Evolutionary conservation across 2,329 filamentous ascomycete species (phyloP), one percentile per base, ranked within the genome.

Genomic region (Hypocrella siamensis): DNA sequence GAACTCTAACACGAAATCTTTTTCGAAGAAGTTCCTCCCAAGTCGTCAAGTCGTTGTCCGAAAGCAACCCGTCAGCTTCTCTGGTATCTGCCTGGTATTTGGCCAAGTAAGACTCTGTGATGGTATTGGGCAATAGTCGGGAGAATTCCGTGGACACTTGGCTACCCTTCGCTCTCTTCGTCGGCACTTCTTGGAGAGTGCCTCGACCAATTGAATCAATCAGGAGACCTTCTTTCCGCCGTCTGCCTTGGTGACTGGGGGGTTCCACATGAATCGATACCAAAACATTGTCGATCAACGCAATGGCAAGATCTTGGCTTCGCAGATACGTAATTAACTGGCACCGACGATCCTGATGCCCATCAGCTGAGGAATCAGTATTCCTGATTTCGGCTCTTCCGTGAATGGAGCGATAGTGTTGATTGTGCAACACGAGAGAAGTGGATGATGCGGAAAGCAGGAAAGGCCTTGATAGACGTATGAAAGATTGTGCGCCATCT

Each of bases 171-270:
- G 34, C 36, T 29, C 46, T 53, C 38, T 58, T 57, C 5, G 46
- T 32, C 14, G 49, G 40, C 25, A 56, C 41, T 40, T 58, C 56
- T 4, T 56, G 44, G 9, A 54, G 51, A 2, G 60, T 56, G 3
- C 77, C 79, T 37, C 75, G 75, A 2, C 79, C 77, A 33, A 86
- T 70, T 0, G 79, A 79, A 46, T 86, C 79, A 21, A 81, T 77
- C 17, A 86, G 56, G 6, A 81, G 59, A 7, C 77, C 75, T 31
- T 71, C 65, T 25, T 66, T 66, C 24, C 67, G 60, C 51, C 70
- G 67, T 39, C 61, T 67, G 36, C 61, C 60, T n/a, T 67, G 60
- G 28, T 54, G 57, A 43, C 64, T 65, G 2, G 71, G 72, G 2
- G 67, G 65, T 44, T 78, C 71, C n/a, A 79, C 56, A 44, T 84